A percentile compares a stretch with the other conserved stretches of the same genome.
phyloP scores from a whole-genome alignment of 768 basidiomycete genomes.

The Boletus sp. region DNA sequence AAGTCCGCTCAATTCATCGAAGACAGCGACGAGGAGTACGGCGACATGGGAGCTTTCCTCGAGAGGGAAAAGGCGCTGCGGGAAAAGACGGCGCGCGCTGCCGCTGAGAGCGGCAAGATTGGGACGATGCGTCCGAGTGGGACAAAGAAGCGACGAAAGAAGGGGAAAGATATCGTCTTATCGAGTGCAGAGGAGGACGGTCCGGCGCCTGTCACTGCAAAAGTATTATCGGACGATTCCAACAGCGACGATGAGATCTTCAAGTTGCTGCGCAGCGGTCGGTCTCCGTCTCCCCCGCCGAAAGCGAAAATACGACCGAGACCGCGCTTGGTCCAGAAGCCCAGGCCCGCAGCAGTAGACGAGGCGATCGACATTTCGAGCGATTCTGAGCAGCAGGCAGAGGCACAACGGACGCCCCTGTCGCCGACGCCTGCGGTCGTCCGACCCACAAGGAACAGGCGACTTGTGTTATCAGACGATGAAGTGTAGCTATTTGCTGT shows the following conservation, averaged over 20 bases:
- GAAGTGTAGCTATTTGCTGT: constrained; percentile 24
- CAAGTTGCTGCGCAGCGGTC: constrained; percentile 20
- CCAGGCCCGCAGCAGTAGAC: constrained; percentile 2
- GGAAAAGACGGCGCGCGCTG: constrained; percentile 47
- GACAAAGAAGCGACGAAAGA: constrained; percentile 56
- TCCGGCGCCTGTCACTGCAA: constrained; percentile 9
- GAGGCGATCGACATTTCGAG: constrained; percentile 22
- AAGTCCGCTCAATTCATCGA: constrained; percentile 90
- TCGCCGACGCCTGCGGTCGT: constrained; percentile 6
- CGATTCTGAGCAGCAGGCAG: constrained; percentile 16
- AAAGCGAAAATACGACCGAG: constrained; percentile 28
- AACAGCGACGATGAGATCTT: constrained; percentile 28
- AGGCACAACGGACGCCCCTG: not conserved
- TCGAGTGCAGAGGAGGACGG: constrained; percentile 34
- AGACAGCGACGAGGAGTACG: constrained; percentile 84
- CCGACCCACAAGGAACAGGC: constrained; percentile 25
- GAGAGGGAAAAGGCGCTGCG: constrained; percentile 65
- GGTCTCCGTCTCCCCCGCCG: constrained; percentile 21
- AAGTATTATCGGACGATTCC: constrained; percentile 18
- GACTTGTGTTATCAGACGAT: constrained; percentile 39
- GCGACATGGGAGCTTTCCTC: constrained; percentile 79
- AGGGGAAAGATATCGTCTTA: constrained; percentile 43
- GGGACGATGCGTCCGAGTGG: constrained; percentile 45
- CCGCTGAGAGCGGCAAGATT: constrained; percentile 41
- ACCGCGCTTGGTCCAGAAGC: constrained; percentile 43